Conservation (phyloP, 1,139 yeast genomes). For the Candida tetrigidarum region DNA sequence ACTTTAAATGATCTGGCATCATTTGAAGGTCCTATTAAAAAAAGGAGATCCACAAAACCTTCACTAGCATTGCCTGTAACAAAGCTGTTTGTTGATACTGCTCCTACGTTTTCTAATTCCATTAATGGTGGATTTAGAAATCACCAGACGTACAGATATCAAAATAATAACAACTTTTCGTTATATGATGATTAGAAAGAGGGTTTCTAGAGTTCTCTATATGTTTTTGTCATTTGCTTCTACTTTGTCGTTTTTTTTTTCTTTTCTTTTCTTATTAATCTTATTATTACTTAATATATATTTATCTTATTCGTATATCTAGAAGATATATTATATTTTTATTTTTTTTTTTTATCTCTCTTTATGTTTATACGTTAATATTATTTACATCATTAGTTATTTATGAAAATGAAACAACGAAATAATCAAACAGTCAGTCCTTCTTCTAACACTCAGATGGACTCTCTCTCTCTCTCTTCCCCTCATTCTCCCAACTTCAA, state of each 20-base stretch:
- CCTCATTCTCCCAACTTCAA: neutral
- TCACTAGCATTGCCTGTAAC: neutral
- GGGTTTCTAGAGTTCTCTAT: no score
- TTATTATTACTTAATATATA: neutral
- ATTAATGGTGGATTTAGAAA: conserved; percentile 4
- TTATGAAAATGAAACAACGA: conserved; percentile 2
- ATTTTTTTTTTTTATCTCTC: neutral
- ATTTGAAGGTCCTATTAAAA: conserved; percentile 2
- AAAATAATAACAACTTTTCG: neutral
- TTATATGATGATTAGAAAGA: conserved; percentile 7
- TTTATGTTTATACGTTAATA: neutral
- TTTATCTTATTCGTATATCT: neutral
- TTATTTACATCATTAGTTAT: conserved; percentile 4
- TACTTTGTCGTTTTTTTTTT: neutral
- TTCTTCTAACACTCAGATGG: neutral
- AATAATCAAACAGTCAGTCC: neutral
- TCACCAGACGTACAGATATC: conserved; percentile 1
- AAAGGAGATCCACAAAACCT: neutral
- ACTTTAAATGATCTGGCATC: conserved; percentile 7
- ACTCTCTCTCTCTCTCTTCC: neutral
- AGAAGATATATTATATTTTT: neutral
- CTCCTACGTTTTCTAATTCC: conserved; percentile 2
- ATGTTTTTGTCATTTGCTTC: no score
- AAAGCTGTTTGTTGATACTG: conserved; percentile 4
- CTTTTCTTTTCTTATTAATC: neutral